Evolutionary conservation across 768 basidiomycete genomes (phyloP).

Genomic region (Cyclocybe aegerita): DNA sequence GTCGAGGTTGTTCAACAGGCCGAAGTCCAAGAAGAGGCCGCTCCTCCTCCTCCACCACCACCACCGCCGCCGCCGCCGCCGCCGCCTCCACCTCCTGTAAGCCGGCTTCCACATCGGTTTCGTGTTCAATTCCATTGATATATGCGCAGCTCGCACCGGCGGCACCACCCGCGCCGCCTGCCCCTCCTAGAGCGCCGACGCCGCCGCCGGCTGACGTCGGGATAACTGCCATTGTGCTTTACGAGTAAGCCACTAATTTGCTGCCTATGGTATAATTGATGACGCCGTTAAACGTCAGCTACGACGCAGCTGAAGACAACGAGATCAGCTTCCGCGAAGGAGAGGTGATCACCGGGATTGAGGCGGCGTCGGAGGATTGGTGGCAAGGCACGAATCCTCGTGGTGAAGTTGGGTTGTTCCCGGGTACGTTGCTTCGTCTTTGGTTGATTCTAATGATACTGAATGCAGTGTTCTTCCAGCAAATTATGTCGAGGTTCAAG

Average conservation of each 20-base stretch:
- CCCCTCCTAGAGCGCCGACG: slow-evolving; percentile 48
- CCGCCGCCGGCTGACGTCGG: slow-evolving; percentile 56
- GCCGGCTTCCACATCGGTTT: slow-evolving; percentile 10
- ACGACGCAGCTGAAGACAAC: slow-evolving; percentile 90
- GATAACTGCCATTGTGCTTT: slow-evolving; percentile 60
- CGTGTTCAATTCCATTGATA: background rate
- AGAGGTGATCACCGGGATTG: slow-evolving; percentile 75
- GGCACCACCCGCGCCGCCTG: slow-evolving; percentile 41
- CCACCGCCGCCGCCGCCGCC: slow-evolving; percentile 55
- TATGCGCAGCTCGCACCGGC: slow-evolving; percentile 29
- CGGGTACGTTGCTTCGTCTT: slow-evolving; percentile 46
- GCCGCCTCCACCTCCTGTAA: slow-evolving; percentile 39
- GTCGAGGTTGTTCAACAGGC: slow-evolving; percentile 69
- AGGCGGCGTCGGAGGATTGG: slow-evolving; percentile 86
- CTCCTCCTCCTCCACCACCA: slow-evolving; percentile 56
- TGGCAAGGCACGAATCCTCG: slow-evolving; percentile 68
- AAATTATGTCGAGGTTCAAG: slow-evolving; percentile 38
- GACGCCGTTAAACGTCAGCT: slow-evolving; percentile 41
- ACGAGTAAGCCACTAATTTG: slow-evolving; percentile 52
- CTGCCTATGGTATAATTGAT: background rate
- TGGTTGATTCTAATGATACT: background rate
- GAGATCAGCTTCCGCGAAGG: slow-evolving; percentile 86
- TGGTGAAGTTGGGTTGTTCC: slow-evolving; percentile 71
- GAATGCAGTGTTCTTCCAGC: slow-evolving; percentile 18
- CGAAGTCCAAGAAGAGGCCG: slow-evolving; percentile 39